Percentiles rank a stretch among this genome's conserved stretches.
phyloP scores from a whole-genome alignment of 176 grass and related monocot species.

The Aegilops umbellulata region DNA sequence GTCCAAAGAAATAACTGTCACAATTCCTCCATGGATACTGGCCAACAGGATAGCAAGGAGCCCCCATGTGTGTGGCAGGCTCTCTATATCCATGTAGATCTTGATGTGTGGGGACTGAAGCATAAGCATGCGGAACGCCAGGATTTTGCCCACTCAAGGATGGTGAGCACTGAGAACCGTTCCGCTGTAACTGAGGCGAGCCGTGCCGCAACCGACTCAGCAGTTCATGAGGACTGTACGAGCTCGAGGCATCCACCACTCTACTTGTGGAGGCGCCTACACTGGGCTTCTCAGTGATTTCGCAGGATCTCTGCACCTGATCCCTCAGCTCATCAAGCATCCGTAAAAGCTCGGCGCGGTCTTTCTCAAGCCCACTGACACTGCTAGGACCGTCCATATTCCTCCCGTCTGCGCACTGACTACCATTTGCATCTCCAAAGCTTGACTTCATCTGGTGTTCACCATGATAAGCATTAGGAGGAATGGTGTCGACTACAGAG shows the following conservation, averaged over 20 bases:
- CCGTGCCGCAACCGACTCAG: slow-evolving; percentile 48
- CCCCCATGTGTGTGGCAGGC: slow-evolving; percentile 37
- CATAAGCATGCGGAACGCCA: slow-evolving; percentile 40
- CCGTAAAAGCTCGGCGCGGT: slow-evolving; percentile 57
- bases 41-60: slow-evolving; percentile 56
- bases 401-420: neutral
- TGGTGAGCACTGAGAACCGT: slow-evolving; percentile 37
- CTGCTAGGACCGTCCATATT: slow-evolving; percentile 36
- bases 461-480: slow-evolving; percentile 21
- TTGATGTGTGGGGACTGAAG: slow-evolving; percentile 41
- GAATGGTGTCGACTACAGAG: slow-evolving; percentile 19
- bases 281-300: slow-evolving; percentile 64
- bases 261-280: neutral
- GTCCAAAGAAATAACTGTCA: slow-evolving; percentile 63
- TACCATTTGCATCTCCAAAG: slow-evolving; percentile 13
- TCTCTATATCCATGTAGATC: slow-evolving; percentile 42
- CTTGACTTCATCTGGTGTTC: slow-evolving; percentile 40
- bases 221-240: slow-evolving; percentile 40
- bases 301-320: slow-evolving; percentile 73
- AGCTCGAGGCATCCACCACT: slow-evolving; percentile 27
- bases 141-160: slow-evolving; percentile 44
- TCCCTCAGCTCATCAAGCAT: slow-evolving; percentile 90
- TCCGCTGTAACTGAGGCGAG: slow-evolving; percentile 52
- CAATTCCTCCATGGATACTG: slow-evolving; percentile 54
- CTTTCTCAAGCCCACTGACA: slow-evolving; percentile 58